Percentiles rank a stretch among this genome's conserved stretches.
phyloP scores from a whole-genome alignment of 768 basidiomycete species.

The Auriculariales sp. region DNA sequence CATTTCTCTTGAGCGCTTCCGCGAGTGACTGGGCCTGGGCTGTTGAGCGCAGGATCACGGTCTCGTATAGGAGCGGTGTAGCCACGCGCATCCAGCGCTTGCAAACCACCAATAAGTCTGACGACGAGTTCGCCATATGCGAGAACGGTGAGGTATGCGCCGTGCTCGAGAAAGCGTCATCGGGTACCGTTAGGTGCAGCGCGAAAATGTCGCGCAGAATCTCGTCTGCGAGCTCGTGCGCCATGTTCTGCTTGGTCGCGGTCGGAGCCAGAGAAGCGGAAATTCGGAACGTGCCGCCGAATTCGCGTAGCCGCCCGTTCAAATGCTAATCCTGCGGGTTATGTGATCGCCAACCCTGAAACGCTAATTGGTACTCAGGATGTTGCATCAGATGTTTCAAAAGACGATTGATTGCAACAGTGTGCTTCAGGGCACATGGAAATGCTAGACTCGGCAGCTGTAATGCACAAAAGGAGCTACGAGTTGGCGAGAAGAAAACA shows the following conservation, averaged over 20 bases:
- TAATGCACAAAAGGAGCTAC: no score
- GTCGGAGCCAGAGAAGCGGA: neutral
- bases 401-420: no score
- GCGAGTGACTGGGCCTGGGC: neutral
- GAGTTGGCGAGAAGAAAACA: no score
- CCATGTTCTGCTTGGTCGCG: neutral
- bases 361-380: no score
- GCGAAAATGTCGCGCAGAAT: neutral
- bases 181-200: neutral
- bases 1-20: neutral
- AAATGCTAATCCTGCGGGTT: no score
- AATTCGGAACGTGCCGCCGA: neutral
- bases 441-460: no score
- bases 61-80: neutral
- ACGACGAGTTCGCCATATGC: neutral
- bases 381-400: no score
- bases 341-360: no score
- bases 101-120: neutral
- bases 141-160: neutral
- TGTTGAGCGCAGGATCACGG: neutral
- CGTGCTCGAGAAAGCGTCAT: neutral
- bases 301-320: no score
- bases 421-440: no score
- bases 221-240: neutral
- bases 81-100: conserved; percentile 1